Percentiles rank a stretch among this genome's conserved stretches.
Evolutionary conservation across 768 basidiomycete genomes (phyloP).

Genomic region (Rhizopogon vinicolor): DNA sequence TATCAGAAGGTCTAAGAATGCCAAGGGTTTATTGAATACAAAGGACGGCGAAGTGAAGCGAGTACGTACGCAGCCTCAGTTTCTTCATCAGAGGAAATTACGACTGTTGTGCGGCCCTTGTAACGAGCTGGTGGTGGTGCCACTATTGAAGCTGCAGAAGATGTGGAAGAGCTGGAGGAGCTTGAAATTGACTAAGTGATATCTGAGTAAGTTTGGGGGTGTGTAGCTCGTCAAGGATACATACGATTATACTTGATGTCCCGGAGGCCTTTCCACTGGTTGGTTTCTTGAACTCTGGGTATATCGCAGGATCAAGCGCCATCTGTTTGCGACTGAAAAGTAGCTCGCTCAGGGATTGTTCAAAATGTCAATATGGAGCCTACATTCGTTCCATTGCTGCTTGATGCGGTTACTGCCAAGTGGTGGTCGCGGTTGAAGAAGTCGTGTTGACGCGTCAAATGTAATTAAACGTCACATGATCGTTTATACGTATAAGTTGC

Average conservation of each 20-base stretch:
- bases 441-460: slow-evolving; percentile 20
- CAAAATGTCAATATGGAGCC: not conserved
- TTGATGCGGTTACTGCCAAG: too few species aligned
- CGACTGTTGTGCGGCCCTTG: slow-evolving; percentile 10
- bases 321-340: slow-evolving; percentile 22
- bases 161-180: slow-evolving; percentile 15
- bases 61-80: slow-evolving; percentile 3
- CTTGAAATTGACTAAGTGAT: slow-evolving; percentile 13
- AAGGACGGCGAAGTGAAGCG: not conserved
- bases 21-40: not conserved
- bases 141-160: slow-evolving; percentile 17
- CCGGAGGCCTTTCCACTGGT: slow-evolving; percentile 12
- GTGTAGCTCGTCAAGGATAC: not conserved
- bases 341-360: not conserved
- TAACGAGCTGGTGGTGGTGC: slow-evolving; percentile 3
- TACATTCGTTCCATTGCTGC: slow-evolving; percentile 25
- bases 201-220: not conserved
- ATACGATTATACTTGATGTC: slow-evolving; percentile 14
- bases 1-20: slow-evolving; percentile 6
- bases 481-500: not conserved
- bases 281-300: slow-evolving; percentile 25
- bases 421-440: not conserved
- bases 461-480: slow-evolving; percentile 14
- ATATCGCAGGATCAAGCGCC: slow-evolving; percentile 18
- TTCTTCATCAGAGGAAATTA: slow-evolving; percentile 31